Evolutionary conservation across 331 rosid genomes (phyloP).

Genomic region (Pyracantha coccinea): DNA sequence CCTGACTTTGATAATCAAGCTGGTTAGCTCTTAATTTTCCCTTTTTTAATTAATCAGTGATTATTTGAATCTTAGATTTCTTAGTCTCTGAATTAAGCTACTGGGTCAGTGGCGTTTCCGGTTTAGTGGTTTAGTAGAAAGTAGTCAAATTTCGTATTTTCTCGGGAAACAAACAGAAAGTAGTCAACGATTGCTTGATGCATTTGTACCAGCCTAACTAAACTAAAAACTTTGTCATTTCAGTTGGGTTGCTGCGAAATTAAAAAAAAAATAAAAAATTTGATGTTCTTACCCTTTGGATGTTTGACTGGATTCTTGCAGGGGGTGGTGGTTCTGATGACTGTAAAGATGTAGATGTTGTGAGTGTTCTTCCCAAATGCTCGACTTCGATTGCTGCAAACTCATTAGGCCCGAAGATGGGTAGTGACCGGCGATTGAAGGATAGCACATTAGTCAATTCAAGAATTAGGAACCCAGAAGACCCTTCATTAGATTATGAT

Average conservation of each 20-base stretch:
- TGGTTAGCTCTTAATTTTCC: constrained; percentile 33
- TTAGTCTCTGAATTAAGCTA: background rate
- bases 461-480: constrained; percentile 45
- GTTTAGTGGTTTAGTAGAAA: background rate
- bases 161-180: too few species aligned
- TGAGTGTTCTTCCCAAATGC: constrained; percentile 70
- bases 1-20: constrained; percentile 49
- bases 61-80: background rate
- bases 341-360: constrained; percentile 85
- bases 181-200: background rate
- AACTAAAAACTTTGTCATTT: background rate
- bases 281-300: background rate
- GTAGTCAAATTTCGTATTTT: too few species aligned
- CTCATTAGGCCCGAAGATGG: constrained; percentile 33
- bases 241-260: background rate
- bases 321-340: constrained; percentile 66
- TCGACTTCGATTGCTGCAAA: constrained; percentile 33
- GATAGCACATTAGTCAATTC: constrained; percentile 30
- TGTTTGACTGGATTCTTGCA: constrained; percentile 19
- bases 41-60: background rate
- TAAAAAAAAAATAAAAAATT: background rate
- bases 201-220: background rate
- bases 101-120: background rate
- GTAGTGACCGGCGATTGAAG: constrained; percentile 36
- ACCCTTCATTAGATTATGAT: constrained; percentile 54